These are phyloP conservation scores for Cryptococcus sp. DNA, from an alignment of 1,284 basidiomycete species.

Conservation along the genomic window DNA sequence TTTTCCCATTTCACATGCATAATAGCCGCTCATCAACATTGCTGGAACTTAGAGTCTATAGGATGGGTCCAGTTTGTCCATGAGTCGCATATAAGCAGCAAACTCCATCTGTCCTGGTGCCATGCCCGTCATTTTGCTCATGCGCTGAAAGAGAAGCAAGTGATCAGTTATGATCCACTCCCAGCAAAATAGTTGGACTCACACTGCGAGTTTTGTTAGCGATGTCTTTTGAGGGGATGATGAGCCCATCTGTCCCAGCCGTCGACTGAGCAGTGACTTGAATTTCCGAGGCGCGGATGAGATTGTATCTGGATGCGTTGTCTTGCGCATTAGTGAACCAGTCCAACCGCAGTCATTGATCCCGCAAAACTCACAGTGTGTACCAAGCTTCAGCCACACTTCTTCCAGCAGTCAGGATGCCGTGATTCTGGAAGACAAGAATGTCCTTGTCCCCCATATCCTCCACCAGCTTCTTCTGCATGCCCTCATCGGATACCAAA, in stretches of 20 bases:
- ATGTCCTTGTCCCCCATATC: not conserved
- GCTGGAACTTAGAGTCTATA: not conserved
- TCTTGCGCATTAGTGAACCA: not conserved
- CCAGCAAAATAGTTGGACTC: not conserved
- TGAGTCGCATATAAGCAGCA: not conserved
- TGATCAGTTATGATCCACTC: not conserved
- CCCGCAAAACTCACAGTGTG: not conserved
- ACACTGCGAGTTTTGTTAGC: not conserved
- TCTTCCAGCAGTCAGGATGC: not conserved
- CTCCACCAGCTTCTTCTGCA: not conserved
- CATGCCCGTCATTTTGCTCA: not conserved
- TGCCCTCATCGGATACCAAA: not conserved
- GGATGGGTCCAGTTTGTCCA: not conserved
- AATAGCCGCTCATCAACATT: no score
- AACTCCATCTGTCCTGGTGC: not conserved
- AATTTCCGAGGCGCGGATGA: not conserved
- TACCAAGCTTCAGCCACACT: not conserved
- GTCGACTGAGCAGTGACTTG: not conserved
- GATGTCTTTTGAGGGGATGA: not conserved
- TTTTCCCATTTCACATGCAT: no score
- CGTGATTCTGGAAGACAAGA: not conserved
- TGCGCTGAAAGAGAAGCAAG: not conserved
- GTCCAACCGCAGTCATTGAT: not conserved
- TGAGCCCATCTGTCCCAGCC: not conserved
- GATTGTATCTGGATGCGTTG: not conserved